Evolutionary conservation across 2,329 filamentous ascomycete genomes (phyloP), one percentile per base, ranked within the genome.

Genomic region (Lecanicillium sp.): DNA sequence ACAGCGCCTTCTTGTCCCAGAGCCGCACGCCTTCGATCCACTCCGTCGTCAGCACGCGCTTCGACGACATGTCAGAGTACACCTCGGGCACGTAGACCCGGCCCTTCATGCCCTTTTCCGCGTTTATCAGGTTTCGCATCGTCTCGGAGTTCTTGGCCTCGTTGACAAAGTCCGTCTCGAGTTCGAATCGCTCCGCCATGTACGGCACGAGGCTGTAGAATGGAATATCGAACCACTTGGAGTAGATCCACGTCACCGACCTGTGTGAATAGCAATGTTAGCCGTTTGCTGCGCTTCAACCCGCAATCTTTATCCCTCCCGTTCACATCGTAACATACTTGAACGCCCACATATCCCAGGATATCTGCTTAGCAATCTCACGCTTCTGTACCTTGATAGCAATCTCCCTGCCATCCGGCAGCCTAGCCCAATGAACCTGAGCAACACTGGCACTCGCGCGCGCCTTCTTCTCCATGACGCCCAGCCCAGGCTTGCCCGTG

Each of bases 381-480:
- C 82, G 77, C 67, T 97, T 98, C 68, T 98, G 92, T 4, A 98
- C 81, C 68, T 98, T 98, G 57, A 98, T 77, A 2, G 92, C 92
- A 17, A 97, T 85, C 66, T 96, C 89, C 34, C 87, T 73, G 0
- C 92, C 92, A 63, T 97, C 90, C 3, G 78, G 64, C 41, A 97
- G 61, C 44, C 82, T 71, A 7, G 92, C 92, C 88, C 90, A 96
- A 58, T 97, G 92, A 2, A 98, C 92, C 64, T 97, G 92, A 1
- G 92, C 92, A 8, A 98, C 90, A 58, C 87, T 94, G 3, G 92
- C 92, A 55, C 84, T 90, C 1, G 84, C 84, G 44, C 82, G 58
- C 7, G 77, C 77, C 40, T 63, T 68, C 29, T 70, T 64, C 60
- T 80, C 76, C 68, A 80, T 75, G 46, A 80, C 39, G 51, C 84